These are phyloP conservation scores for Hyaloscypha hepaticicola DNA, from an alignment of 495 filamentous ascomycete species.

Conservation along the genomic window DNA sequence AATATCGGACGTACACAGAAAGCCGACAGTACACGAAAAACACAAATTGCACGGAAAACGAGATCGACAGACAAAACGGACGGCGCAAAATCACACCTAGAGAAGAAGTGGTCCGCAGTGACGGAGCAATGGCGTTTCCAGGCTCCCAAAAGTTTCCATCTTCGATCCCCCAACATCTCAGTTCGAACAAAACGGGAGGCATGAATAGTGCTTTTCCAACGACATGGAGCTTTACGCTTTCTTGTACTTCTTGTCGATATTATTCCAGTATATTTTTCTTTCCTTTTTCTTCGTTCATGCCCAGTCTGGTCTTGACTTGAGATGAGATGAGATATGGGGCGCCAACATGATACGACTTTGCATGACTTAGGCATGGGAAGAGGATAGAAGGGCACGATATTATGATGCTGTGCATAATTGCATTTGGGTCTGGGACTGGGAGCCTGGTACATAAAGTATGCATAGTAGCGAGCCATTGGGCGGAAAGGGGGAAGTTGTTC, in stretches of 20 bases:
- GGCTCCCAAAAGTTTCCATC: background rate
- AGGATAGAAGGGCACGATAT: background rate
- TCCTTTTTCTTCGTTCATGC: background rate
- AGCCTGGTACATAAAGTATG: background rate
- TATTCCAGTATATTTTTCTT: background rate
- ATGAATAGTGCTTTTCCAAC: background rate
- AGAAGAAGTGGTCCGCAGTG: background rate
- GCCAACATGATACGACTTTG: background rate
- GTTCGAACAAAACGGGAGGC: background rate
- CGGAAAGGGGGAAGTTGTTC: background rate
- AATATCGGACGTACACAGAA: background rate
- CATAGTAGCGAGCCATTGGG: background rate
- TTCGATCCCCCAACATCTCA: background rate
- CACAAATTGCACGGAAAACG: background rate
- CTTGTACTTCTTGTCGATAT: background rate
- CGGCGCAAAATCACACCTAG: background rate
- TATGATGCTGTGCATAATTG: slow-evolving; percentile 1
- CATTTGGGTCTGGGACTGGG: background rate
- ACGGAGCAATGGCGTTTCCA: background rate
- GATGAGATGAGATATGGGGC: background rate
- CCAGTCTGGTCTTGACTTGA: background rate
- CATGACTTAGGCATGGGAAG: background rate
- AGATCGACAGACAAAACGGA: background rate
- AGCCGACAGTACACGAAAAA: background rate
- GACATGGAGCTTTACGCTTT: background rate